phyloP scores from a whole-genome alignment of 2,329 filamentous ascomycete genomes.

The Bipolaris zeicola region DNA sequence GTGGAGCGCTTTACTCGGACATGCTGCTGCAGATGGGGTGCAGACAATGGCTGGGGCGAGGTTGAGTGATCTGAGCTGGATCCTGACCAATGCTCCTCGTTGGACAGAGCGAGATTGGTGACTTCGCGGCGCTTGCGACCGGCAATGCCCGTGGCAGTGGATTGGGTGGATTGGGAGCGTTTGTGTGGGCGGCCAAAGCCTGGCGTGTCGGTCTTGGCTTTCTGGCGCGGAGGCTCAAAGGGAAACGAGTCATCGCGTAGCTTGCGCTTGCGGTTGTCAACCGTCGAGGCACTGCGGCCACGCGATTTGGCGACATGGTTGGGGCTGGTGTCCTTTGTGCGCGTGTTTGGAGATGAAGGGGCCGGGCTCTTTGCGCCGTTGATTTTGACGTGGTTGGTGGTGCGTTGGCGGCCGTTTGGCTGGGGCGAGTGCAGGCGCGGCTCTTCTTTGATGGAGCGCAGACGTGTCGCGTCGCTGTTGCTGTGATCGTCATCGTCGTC shows the following conservation, averaged over 20 bases:
- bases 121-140: slow-evolving; percentile 45
- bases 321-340: slow-evolving; percentile 44
- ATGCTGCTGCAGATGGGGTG: slow-evolving; percentile 47
- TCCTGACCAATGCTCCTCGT: slow-evolving; percentile 43
- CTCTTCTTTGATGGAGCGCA: slow-evolving; percentile 39
- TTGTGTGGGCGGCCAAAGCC: slow-evolving; percentile 45
- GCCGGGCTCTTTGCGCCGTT: slow-evolving; percentile 42
- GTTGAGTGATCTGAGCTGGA: slow-evolving; percentile 47
- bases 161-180: slow-evolving; percentile 48
- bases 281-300: slow-evolving; percentile 46
- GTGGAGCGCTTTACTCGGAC: slow-evolving; percentile 64
- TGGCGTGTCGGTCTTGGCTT: slow-evolving; percentile 46
- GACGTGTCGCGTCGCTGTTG: slow-evolving; percentile 25
- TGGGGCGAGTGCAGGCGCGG: slow-evolving; percentile 31
- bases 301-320: slow-evolving; percentile 34
- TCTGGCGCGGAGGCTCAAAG: slow-evolving; percentile 49
- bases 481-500: slow-evolving; percentile 36
- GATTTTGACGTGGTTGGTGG: slow-evolving; percentile 30
- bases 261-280: slow-evolving; percentile 50
- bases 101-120: slow-evolving; percentile 36
- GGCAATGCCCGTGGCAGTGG: slow-evolving; percentile 33
- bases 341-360: slow-evolving; percentile 45
- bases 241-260: slow-evolving; percentile 45
- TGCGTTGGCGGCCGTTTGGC: slow-evolving; percentile 34
- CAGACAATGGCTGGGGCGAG: slow-evolving; percentile 38